Conservation (phyloP, 1,139 yeast species). For the Wickerhamomyces sp. region DNA sequence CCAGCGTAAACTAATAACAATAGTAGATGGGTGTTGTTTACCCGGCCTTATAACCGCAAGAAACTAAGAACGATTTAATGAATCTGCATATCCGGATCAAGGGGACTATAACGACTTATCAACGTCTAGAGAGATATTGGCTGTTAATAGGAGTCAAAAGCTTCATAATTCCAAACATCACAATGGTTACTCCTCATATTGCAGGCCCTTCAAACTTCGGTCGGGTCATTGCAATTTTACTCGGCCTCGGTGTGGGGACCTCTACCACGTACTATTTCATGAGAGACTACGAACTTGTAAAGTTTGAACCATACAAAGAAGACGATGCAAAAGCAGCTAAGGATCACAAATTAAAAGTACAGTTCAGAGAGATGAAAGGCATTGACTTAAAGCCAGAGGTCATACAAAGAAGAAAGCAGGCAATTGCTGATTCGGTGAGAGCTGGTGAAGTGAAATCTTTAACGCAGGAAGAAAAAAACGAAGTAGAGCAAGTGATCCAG, state of each 20-base stretch:
- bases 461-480: constrained; percentile 9
- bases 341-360: constrained; percentile 24
- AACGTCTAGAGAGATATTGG: too few species aligned
- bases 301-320: constrained; percentile 21
- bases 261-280: constrained; percentile 25
- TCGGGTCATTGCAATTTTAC: constrained; percentile 26
- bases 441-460: constrained; percentile 7
- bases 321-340: constrained; percentile 26
- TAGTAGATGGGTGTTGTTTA: too few species aligned
- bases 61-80: too few species aligned
- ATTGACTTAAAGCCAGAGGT: constrained; percentile 31
- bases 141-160: not conserved
- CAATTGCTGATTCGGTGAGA: constrained; percentile 16
- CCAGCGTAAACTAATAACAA: too few species aligned
- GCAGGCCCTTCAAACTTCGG: constrained; percentile 21
- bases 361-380: constrained; percentile 30
- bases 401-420: too few species aligned
- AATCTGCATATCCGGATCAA: too few species aligned
- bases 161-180: not conserved
- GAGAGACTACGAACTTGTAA: constrained; percentile 29
- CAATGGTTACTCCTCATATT: not conserved
- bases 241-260: constrained; percentile 28
- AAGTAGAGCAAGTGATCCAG: constrained; percentile 19
- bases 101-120: too few species aligned
- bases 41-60: too few species aligned